These are phyloP conservation scores for Paspalum vaginatum DNA, from an alignment of 176 grass and related monocot genomes.

Conservation along the genomic window DNA sequence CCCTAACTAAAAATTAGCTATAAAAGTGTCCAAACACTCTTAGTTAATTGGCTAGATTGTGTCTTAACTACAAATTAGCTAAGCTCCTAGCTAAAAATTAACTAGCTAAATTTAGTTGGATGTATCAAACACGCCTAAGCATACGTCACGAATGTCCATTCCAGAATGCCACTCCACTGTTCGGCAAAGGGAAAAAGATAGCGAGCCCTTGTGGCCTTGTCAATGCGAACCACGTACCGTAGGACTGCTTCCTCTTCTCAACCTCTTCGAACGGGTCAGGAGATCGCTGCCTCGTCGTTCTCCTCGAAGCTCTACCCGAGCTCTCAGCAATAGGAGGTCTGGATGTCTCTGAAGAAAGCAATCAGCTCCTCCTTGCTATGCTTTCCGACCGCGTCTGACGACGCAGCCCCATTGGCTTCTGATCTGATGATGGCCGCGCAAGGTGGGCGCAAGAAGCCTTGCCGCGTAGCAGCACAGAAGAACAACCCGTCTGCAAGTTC, in stretches of 20 bases:
- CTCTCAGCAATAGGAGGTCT: conserved; percentile 51
- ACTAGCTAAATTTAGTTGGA: no score
- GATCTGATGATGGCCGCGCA: conserved; percentile 37
- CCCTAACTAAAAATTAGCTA: no score
- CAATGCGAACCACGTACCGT: conserved; percentile 25
- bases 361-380: conserved; percentile 61
- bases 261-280: conserved; percentile 39
- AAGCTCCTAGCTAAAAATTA: no score
- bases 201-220: no score
- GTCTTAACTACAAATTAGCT: no score
- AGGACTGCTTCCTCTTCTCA: conserved; percentile 22
- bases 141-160: not conserved
- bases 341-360: conserved; percentile 57
- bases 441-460: conserved; percentile 15
- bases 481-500: conserved; percentile 46
- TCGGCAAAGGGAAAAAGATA: not conserved
- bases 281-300: conserved; percentile 33
- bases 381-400: conserved; percentile 23
- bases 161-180: not conserved
- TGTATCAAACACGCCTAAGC: no score
- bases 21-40: no score
- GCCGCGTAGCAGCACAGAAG: not conserved
- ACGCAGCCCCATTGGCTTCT: conserved; percentile 25
- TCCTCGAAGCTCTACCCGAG: conserved; percentile 38
- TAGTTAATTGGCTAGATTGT: no score